Evolutionary conservation across 1,284 basidiomycete species (phyloP).

Genomic region (Heterobasidion occidentale): DNA sequence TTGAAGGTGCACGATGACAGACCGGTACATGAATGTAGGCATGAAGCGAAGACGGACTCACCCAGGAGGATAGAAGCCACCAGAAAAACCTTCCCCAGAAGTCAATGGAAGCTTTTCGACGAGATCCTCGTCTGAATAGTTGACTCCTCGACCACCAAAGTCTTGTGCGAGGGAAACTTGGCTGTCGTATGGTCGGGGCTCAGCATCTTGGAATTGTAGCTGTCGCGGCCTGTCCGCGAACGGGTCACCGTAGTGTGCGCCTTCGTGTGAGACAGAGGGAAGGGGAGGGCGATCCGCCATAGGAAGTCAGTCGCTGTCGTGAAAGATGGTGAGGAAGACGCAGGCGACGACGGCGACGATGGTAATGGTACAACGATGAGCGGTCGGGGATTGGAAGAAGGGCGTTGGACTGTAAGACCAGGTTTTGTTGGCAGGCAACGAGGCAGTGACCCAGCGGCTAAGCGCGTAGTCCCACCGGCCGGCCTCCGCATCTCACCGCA

Average conservation of each 20-base stretch:
- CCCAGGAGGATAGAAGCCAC: constrained; percentile 68
- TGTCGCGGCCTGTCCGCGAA: constrained; percentile 59
- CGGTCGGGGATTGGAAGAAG: neutral
- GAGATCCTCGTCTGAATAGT: constrained; percentile 56
- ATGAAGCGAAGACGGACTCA: constrained; percentile 26
- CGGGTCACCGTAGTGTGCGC: constrained; percentile 47
- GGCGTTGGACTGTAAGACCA: neutral
- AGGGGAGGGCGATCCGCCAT: constrained; percentile 11
- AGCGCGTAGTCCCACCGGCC: neutral
- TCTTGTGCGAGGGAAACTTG: constrained; percentile 46
- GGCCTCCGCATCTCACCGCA: neutral
- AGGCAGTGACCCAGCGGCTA: neutral
- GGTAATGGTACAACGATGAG: neutral
- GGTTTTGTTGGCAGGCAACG: neutral
- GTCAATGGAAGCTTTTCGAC: constrained; percentile 69
- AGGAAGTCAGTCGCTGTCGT: neutral
- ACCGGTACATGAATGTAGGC: too few relatives aligned
- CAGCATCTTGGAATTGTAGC: constrained; percentile 54
- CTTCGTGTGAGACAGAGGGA: constrained; percentile 13
- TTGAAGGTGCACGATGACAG: too few relatives aligned
- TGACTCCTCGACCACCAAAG: constrained; percentile 31
- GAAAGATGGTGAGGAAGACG: neutral
- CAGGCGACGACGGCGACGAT: neutral
- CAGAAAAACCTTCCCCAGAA: constrained; percentile 39
- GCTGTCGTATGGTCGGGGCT: constrained; percentile 37